Evolutionary conservation across 495 filamentous ascomycete genomes (phyloP).

Genomic region (Xylona heveae): DNA sequence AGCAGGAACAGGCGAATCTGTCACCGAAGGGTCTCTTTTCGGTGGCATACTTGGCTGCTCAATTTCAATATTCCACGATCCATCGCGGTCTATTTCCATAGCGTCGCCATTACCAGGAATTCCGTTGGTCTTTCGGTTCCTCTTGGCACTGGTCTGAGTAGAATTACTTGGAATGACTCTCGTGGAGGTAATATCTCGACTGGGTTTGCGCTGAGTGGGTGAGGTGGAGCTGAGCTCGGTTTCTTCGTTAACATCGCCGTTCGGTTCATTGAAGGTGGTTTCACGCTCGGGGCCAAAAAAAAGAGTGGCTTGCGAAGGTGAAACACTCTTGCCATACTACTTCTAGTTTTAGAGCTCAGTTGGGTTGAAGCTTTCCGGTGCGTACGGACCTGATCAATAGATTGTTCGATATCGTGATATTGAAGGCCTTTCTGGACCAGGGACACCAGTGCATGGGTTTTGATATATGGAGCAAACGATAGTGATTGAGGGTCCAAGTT

Average conservation of each 20-base stretch:
- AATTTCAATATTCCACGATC: neutral
- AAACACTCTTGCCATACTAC: constrained; percentile 23
- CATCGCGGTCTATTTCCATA: constrained; percentile 11
- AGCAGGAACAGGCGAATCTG: constrained; percentile 9
- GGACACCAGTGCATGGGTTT: constrained; percentile 50
- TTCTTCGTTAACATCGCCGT: neutral
- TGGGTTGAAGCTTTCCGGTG: constrained; percentile 6
- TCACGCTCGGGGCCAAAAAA: constrained; percentile 26
- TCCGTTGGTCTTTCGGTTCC: constrained; percentile 13
- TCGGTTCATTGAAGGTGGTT: neutral
- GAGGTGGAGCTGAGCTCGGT: neutral
- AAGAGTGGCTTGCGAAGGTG: constrained; percentile 18
- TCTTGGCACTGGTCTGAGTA: too few species aligned
- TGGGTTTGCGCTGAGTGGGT: constrained; percentile 13
- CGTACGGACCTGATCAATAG: constrained; percentile 29
- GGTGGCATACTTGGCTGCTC: neutral
- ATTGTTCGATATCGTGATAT: constrained; percentile 48
- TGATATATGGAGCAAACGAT: constrained; percentile 55
- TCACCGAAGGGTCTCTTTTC: neutral
- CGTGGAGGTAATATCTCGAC: constrained; percentile 16
- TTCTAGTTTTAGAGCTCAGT: constrained; percentile 4
- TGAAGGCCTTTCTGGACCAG: constrained; percentile 59
- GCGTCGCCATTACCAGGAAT: constrained; percentile 8
- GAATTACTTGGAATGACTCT: constrained; percentile 22
- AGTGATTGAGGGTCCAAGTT: constrained; percentile 49